A percentile compares a stretch with the other conserved stretches of the same genome.
Conservation (phyloP, 768 basidiomycete genomes). For the Paxillus involutus region DNA sequence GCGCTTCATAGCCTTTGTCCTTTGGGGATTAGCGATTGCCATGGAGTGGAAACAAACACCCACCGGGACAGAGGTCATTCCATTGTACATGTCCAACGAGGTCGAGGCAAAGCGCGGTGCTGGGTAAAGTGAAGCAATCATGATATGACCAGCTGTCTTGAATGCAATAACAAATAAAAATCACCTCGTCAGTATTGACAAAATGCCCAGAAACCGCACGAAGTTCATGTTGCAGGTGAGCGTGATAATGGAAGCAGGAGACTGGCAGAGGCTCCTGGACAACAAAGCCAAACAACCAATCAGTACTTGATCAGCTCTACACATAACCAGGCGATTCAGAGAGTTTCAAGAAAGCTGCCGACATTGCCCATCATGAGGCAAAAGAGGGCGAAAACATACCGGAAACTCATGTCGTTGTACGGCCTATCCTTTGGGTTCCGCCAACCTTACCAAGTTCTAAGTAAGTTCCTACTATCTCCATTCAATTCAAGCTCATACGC, state of each 20-base stretch:
- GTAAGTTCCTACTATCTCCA: slow-evolving; percentile 41
- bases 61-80: slow-evolving; percentile 72
- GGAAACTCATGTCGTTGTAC: slow-evolving; percentile 92
- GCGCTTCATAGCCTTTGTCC: slow-evolving; percentile 33
- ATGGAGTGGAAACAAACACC: slow-evolving; percentile 11
- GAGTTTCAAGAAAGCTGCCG: not conserved
- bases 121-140: slow-evolving; percentile 3
- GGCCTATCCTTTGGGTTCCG: slow-evolving; percentile 85
- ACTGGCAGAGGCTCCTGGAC: not conserved
- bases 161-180: not conserved
- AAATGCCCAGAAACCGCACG: slow-evolving; percentile 1
- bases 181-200: slow-evolving; percentile 16
- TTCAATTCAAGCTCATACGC: slow-evolving; percentile 6
- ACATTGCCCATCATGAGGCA: slow-evolving; percentile 68
- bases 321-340: too few relatives aligned
- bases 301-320: too few relatives aligned
- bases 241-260: not conserved
- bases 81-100: slow-evolving; percentile 63
- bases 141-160: not conserved
- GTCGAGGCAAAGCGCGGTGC: slow-evolving; percentile 46
- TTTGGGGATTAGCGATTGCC: slow-evolving; percentile 7
- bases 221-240: slow-evolving; percentile 15
- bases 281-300: slow-evolving; percentile 27
- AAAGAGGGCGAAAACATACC: slow-evolving; percentile 92
- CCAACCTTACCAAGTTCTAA: slow-evolving; percentile 90